Evolutionary conservation across 352 stramenopile species (phyloP).

Genomic region (Globisporangium nagaii): DNA sequence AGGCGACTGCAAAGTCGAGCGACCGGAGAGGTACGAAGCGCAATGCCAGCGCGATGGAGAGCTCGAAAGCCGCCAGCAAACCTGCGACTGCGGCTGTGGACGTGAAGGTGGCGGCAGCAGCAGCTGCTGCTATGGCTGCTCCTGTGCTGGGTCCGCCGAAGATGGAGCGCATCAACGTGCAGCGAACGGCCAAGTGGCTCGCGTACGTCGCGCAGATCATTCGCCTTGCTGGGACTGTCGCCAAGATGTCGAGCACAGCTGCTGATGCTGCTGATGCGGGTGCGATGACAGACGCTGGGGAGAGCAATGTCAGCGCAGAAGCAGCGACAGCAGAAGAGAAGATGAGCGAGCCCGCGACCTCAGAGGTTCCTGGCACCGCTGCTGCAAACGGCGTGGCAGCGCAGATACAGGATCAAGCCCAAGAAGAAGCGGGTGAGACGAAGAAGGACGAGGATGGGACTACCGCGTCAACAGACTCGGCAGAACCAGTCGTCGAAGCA

Average conservation of each 20-base stretch:
- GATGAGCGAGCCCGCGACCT: neutral
- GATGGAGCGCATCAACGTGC: slow-evolving; percentile 78
- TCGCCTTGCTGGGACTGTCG: slow-evolving; percentile 25
- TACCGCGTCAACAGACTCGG: neutral
- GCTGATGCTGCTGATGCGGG: neutral
- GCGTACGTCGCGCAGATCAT: slow-evolving; percentile 66
- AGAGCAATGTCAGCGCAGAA: neutral
- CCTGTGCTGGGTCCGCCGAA: slow-evolving; percentile 44
- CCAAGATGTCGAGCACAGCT: slow-evolving; percentile 8
- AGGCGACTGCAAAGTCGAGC: neutral
- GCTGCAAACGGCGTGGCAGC: neutral
- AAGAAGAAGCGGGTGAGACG: too few relatives aligned
- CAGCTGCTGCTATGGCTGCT: slow-evolving; percentile 15
- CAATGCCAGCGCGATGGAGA: neutral
- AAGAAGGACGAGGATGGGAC: neutral
- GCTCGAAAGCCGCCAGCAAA: neutral
- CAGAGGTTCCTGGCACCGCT: too few relatives aligned
- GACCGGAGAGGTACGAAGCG: neutral
- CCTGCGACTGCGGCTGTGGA: neutral
- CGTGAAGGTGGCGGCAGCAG: neutral
- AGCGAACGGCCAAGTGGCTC: slow-evolving; percentile 69
- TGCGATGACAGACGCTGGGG: neutral
- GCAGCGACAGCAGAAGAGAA: neutral
- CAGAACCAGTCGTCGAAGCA: too few relatives aligned
- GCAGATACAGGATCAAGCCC: too few relatives aligned